Conservation (phyloP, 2,329 filamentous ascomycete species). For the Colletotrichum sansevieriae region DNA sequence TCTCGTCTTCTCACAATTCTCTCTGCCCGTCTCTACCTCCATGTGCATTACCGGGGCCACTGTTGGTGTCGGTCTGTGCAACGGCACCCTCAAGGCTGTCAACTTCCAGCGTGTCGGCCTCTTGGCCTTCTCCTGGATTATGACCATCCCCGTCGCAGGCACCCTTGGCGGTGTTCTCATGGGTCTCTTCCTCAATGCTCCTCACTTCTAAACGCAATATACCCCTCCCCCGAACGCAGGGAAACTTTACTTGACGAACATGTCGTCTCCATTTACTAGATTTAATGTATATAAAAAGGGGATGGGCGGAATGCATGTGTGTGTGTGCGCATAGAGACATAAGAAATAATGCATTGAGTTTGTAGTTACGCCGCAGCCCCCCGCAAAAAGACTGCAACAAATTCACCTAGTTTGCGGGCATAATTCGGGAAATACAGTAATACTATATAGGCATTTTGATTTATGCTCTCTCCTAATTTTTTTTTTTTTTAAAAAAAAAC, state of each 20-base stretch:
- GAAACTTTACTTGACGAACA: slow-evolving; percentile 22
- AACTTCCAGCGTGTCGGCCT: slow-evolving; percentile 82
- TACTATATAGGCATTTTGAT: too few species aligned
- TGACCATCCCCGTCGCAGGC: slow-evolving; percentile 59
- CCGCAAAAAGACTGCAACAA: too few species aligned
- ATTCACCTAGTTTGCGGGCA: too few species aligned
- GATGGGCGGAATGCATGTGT: background rate
- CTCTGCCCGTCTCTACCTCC: slow-evolving; percentile 80
- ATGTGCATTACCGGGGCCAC: slow-evolving; percentile 87
- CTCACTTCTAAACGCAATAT: slow-evolving; percentile 42
- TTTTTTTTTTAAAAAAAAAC: too few species aligned
- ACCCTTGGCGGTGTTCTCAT: slow-evolving; percentile 57
- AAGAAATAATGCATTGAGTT: too few species aligned
- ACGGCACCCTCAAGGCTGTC: slow-evolving; percentile 77
- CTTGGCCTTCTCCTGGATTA: slow-evolving; percentile 75
- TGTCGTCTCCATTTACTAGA: slow-evolving; percentile 13
- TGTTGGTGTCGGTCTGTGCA: slow-evolving; percentile 83
- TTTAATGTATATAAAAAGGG: slow-evolving; percentile 32
- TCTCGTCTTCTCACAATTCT: slow-evolving; percentile 80
- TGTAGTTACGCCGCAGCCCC: too few species aligned
- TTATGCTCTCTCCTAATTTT: too few species aligned
- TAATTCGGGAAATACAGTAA: too few species aligned
- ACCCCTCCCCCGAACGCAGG: background rate
- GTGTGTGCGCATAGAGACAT: background rate
- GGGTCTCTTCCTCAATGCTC: slow-evolving; percentile 56